Evolutionary conservation across 1,284 basidiomycete species (phyloP).

Genomic region (Spongispora temasekensis): DNA sequence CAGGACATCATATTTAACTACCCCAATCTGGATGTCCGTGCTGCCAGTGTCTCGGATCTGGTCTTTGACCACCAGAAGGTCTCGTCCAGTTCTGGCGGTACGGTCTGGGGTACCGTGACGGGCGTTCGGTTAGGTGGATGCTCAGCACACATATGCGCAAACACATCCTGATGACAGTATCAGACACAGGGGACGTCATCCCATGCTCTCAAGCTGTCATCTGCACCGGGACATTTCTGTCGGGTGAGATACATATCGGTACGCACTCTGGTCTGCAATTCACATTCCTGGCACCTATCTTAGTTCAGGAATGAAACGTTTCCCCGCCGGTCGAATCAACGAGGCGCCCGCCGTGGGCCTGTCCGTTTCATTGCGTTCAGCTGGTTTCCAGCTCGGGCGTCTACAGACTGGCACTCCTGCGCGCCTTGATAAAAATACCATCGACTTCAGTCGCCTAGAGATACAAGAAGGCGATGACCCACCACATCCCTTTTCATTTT

Average conservation of each 20-base stretch:
- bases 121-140: constrained; percentile 73
- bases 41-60: constrained; percentile 81
- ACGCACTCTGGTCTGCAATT: constrained; percentile 10
- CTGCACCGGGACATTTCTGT: constrained; percentile 89
- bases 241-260: constrained; percentile 89
- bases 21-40: constrained; percentile 66
- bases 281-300: neutral
- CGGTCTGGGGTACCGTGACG: constrained; percentile 51
- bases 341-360: constrained; percentile 76
- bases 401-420: constrained; percentile 92
- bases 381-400: constrained; percentile 80
- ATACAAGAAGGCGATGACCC: constrained; percentile 61
- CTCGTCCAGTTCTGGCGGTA: constrained; percentile 24
- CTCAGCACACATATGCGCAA: neutral
- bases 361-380: constrained; percentile 70
- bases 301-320: constrained; percentile 64
- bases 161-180: constrained; percentile 3
- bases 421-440: constrained; percentile 68
- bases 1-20: constrained; percentile 67
- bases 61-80: constrained; percentile 55
- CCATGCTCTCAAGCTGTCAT: constrained; percentile 80
- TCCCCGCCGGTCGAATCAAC: constrained; percentile 81
- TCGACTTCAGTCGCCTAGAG: constrained; percentile 63
- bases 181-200: constrained; percentile 77
- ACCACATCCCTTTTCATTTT: constrained; percentile 65